Evolutionary conservation across 495 filamentous ascomycete genomes (phyloP).

Genomic region (Penicillium soppii): DNA sequence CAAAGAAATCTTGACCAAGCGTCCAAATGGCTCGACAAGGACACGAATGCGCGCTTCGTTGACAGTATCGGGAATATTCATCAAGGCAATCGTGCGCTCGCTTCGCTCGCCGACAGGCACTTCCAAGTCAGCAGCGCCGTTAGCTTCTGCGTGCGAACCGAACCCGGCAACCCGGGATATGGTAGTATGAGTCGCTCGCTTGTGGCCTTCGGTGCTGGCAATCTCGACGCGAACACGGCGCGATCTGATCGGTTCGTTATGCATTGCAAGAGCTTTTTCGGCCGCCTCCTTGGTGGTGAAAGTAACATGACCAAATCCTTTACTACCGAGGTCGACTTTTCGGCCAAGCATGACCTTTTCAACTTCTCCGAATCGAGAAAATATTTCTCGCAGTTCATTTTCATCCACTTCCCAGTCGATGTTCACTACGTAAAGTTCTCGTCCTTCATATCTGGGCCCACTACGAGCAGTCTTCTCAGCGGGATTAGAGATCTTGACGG

Average conservation of each 20-base stretch:
- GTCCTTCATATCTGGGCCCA: conserved; percentile 78
- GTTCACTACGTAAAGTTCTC: conserved; percentile 82
- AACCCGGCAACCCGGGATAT: conserved; percentile 37
- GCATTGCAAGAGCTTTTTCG: conserved; percentile 62
- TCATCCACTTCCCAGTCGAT: conserved; percentile 65
- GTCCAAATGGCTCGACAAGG: conserved; percentile 58
- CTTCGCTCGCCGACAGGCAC: conserved; percentile 38
- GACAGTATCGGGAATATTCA: conserved; percentile 65
- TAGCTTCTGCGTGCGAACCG: conserved; percentile 36
- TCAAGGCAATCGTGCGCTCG: conserved; percentile 55
- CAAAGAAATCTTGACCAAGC: conserved; percentile 54
- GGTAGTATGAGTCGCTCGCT: conserved; percentile 45
- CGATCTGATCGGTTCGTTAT: conserved; percentile 67
- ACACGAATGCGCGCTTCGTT: conserved; percentile 62
- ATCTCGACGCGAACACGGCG: conserved; percentile 69
- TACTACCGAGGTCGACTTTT: conserved; percentile 61
- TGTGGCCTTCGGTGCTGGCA: conserved; percentile 37
- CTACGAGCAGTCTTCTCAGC: conserved; percentile 70
- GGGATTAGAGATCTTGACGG: conserved; percentile 83
- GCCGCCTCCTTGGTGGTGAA: conserved; percentile 75
- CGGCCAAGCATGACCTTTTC: conserved; percentile 64
- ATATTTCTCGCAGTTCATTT: conserved; percentile 65
- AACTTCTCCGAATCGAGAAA: conserved; percentile 73
- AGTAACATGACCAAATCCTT: conserved; percentile 74
- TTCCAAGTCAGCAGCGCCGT: conserved; percentile 32